Base-by-base conservation (phyloP, 768 basidiomycete genomes). In the Rhodosporidiobolus sp. region DNA sequence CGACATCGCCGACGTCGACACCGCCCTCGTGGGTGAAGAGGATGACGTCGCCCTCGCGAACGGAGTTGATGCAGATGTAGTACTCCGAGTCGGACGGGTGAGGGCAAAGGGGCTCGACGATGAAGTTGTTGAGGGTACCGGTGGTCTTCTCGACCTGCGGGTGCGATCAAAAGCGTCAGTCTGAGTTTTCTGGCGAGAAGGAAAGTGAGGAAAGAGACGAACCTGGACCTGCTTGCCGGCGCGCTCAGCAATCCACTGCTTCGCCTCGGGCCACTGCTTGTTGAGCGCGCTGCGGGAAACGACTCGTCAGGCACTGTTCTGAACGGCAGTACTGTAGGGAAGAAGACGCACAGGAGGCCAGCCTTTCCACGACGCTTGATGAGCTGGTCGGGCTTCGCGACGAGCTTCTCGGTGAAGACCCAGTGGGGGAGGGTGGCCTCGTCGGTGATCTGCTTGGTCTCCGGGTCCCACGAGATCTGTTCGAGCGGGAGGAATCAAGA, bases 311-410 rank as follows among this genome's bases (percentile, higher is more conserved):
- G 19, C 34, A 45, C 16, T 52, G 49, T 53, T 12, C 20, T 22
- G 46, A 9, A 32, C 34, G 3, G 4, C 14, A 26, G 22, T 9
- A 10, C 35, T n/a, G n/a, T n/a, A 19, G 45, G 26, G 34, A 35
- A 26, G 24, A 20, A 35, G 34, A 64, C 75, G 61, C 38, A 76
- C 74, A 99, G 87, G 22, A 99, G 86, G 76, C 96, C 96, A 30
- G 93, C 93, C 86, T 99, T 99, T 79, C 96, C 96, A 73, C 96
- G 91, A 76, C 96, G 90, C 86, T 98, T 99, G 88, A 98, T 98
- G 83, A 98, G 89, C 84, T 96, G 94, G 84, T 95, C 94, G 30
- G 94, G 94, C 84, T 96, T 96, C 26, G 88, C 94, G 79, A 96
- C 94, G 81, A 95, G 91, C 85, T 92, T 91, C 77, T 81, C 77